Base-by-base conservation (phyloP, 108 stramenopile species). In the Cylindrotheca fusiformis region DNA sequence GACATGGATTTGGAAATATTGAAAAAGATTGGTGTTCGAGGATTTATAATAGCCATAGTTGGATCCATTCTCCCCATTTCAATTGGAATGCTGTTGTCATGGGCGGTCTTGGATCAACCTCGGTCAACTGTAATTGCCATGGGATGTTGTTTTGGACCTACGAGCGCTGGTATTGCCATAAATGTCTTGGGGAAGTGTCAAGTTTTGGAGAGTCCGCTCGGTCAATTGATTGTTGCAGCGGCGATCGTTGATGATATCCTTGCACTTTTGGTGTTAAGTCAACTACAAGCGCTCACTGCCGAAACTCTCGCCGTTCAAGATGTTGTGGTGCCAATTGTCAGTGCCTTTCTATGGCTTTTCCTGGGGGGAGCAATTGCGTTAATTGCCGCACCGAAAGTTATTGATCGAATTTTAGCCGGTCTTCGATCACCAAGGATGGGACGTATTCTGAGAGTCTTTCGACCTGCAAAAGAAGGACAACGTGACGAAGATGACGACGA, bases 161-260 rank as follows among this genome's bases (percentile, higher is more conserved):
- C 83, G 0, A 71, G 65, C 27, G 58, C 75, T 26, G 88, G 88
- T 46, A 80, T 89, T 41, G 82, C 85, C 5, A 61, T 77, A 4
- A 78, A 76, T 51, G 81, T 82, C 1, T 58, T 89, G 46, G 58
- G 67, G 10, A 51, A 50, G 23, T 78, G 84, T 24, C 55, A 58
- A 23, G 76, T 85, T 47, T 41, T 81, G 48, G 66, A 78, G 49
- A 80, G 72, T 19, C 81, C 85, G 23, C 56, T 86, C 1, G 85
- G 85, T 0, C 85, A 86, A 45, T 52, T 86, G 52, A 78, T 86
- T 60, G 77, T 86, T 50, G 72, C 81, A 0, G 70, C 77, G 1
- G 78, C 79, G 27, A 78, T 86, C 36, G 65, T 86, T 5, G 85
- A 86, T 65, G 82, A 86, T 58, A 76, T 86, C 20, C 48, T 86